phyloP scores from a whole-genome alignment of 768 basidiomycete genomes.

The Leccinum ochraceum region DNA sequence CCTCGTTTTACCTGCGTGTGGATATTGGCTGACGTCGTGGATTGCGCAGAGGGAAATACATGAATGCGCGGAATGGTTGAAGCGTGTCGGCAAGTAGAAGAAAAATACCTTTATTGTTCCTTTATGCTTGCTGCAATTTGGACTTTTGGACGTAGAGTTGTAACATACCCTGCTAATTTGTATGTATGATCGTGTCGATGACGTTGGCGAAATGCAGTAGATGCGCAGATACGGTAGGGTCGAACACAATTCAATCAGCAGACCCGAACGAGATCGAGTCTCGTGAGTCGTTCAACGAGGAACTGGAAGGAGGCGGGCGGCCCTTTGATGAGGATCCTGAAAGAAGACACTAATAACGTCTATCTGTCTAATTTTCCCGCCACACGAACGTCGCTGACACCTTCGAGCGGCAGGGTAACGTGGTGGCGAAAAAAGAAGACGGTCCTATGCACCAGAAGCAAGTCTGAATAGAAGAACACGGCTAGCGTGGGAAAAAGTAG shows the following conservation, averaged over 20 bases:
- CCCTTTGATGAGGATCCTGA: background rate
- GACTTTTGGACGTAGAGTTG: conserved; percentile 1
- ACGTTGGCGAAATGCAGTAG: background rate
- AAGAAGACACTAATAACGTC: too few relatives aligned
- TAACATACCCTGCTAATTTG: background rate
- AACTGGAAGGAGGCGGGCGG: too few relatives aligned
- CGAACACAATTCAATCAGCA: too few relatives aligned
- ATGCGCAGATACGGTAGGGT: background rate
- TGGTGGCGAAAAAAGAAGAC: background rate
- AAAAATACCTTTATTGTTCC: background rate
- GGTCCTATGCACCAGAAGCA: too few relatives aligned
- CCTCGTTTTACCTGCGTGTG: background rate
- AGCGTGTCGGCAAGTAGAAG: conserved; percentile 5
- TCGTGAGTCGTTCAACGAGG: too few relatives aligned
- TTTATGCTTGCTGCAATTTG: conserved; percentile 7
- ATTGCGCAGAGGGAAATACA: conserved; percentile 25
- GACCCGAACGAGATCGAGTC: too few relatives aligned
- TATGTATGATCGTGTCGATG: background rate
- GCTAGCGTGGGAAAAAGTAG: conserved; percentile 38
- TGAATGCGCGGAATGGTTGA: conserved; percentile 27
- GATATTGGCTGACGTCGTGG: conserved; percentile 4
- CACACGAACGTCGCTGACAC: too few relatives aligned
- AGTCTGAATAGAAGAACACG: conserved; percentile 42
- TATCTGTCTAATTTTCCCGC: too few relatives aligned
- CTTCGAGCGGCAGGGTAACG: too few relatives aligned